These are phyloP conservation scores for Tanacetum coccineum DNA, from an alignment of 129 eudicot species.

Conservation along the genomic window DNA sequence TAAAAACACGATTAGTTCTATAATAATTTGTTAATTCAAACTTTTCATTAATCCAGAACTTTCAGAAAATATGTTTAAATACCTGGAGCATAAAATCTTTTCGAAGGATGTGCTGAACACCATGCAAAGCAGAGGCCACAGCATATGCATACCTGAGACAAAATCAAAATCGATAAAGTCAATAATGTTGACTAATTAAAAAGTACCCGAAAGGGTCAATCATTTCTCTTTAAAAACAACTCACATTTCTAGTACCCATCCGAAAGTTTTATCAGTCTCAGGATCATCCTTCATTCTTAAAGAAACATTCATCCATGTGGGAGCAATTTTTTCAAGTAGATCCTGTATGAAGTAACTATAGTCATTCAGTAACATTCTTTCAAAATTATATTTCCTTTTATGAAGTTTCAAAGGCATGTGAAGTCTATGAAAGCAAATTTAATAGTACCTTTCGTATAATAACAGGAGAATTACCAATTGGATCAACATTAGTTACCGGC, in stretches of 20 bases:
- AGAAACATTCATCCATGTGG: constrained; percentile 80
- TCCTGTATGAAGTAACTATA: constrained; percentile 35
- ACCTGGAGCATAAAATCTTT: constrained; percentile 85
- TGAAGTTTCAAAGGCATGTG: background rate
- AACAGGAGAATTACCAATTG: constrained; percentile 78
- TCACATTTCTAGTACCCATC: constrained; percentile 86
- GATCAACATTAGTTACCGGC: constrained; percentile 61
- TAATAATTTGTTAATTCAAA: background rate
- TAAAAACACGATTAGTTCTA: background rate
- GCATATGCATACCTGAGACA: constrained; percentile 71
- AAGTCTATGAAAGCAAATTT: background rate
- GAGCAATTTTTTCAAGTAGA: constrained; percentile 59
- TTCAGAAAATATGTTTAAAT: constrained; percentile 3
- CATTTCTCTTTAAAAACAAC: constrained; percentile 16
- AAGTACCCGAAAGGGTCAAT: constrained; percentile 1
- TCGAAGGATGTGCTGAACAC: constrained; percentile 71
- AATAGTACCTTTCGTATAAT: constrained; percentile 55
- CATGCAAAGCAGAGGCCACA: constrained; percentile 80
- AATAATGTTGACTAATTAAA: background rate
- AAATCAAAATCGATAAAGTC: constrained; percentile 21
- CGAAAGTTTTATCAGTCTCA: constrained; percentile 68
- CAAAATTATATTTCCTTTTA: background rate
- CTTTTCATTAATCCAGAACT: background rate
- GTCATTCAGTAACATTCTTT: constrained; percentile 15
- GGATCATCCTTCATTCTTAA: constrained; percentile 75